Evolutionary conservation across 164 flowering plant species (phyloP), one percentile per base, ranked within the genome.

Genomic region (Umbellularia californica): DNA sequence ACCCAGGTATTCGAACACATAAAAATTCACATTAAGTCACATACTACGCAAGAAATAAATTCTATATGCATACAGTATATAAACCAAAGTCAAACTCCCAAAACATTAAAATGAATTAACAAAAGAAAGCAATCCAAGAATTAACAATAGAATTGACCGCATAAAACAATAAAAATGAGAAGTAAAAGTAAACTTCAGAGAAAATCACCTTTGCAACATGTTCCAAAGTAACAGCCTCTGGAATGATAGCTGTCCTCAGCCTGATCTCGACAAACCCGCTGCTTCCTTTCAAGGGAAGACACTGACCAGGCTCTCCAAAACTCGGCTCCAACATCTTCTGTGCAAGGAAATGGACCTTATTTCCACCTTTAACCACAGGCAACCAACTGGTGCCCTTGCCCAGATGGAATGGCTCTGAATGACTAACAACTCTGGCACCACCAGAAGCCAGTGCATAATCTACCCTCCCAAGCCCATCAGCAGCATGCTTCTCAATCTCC

Each of bases 261-360:
- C 70, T 86, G 47, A 93, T 83, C 76, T 85, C 81, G 25, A 92
- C 93, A 81, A 87, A 93, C 3, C 98, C 98, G 62, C 74, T 81
- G 75, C 82, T 84, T 30, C 98, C 98, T 69, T 84, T 88, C 77
- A 93, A 81, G 5, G 98, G 81, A 68, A 91, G 91, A 76, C 98
- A 93, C 78, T 88, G 87, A 23, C 98, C 98, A 24, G 98, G 98
- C 85, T 91, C 90, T 41, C 98, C 98, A 85, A 93, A 93, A 81
- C 98, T 93, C 0, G 98, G 98, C 50, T 30, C 82, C 81, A 93
- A 62, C 90, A 93, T 85, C 85, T 79, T 89, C 11, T 68, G 81
- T 13, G 98, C 88, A 75, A 84, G 75, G 9, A 25, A 27, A 65
- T 84, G 86, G 73, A 89, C 87, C 68, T 71, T 79, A 77, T 65